Conservation (phyloP, 169 alveolate genomes). For the Plasmodium knowlesi region DNA sequence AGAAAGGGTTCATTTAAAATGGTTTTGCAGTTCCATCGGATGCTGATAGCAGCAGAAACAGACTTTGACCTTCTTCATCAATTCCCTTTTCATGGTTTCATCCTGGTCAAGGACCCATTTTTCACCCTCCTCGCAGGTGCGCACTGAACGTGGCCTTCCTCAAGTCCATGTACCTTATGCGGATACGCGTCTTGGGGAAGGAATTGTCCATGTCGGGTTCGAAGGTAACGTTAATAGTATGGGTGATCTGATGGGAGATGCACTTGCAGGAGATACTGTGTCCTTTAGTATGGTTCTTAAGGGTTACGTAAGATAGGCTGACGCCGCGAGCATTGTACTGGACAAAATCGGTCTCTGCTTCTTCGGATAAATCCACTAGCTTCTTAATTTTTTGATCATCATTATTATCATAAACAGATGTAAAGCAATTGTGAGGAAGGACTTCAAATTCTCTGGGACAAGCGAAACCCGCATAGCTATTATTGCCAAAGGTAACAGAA, state of each 20-base stretch:
- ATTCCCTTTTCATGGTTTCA: not conserved
- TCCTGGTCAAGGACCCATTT: not conserved
- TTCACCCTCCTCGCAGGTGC: not conserved
- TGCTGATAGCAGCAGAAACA: not conserved
- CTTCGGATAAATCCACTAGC: not conserved
- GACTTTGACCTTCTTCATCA: not conserved
- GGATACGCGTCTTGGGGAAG: not conserved
- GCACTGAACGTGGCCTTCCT: not conserved
- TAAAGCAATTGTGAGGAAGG: constrained; percentile 32
- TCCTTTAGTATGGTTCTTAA: not conserved
- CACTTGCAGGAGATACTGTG: constrained; percentile 50
- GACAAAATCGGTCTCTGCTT: constrained; percentile 28
- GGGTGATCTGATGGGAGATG: not conserved
- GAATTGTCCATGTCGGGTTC: constrained; percentile 9
- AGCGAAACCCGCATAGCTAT: constrained; percentile 62
- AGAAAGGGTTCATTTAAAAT: not conserved
- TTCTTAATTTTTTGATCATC: constrained; percentile 22
- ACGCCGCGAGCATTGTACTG: constrained; percentile 25
- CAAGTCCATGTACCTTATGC: constrained; percentile 19
- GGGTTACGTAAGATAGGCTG: constrained; percentile 34
- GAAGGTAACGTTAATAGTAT: constrained; percentile 12
- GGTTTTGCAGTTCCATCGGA: not conserved
- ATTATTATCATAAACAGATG: constrained; percentile 18
- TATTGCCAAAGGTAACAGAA: constrained; percentile 13
- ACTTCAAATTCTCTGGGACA: constrained; percentile 20